Base-by-base conservation (phyloP, 495 filamentous ascomycete species). In the Penicillium antarcticum region DNA sequence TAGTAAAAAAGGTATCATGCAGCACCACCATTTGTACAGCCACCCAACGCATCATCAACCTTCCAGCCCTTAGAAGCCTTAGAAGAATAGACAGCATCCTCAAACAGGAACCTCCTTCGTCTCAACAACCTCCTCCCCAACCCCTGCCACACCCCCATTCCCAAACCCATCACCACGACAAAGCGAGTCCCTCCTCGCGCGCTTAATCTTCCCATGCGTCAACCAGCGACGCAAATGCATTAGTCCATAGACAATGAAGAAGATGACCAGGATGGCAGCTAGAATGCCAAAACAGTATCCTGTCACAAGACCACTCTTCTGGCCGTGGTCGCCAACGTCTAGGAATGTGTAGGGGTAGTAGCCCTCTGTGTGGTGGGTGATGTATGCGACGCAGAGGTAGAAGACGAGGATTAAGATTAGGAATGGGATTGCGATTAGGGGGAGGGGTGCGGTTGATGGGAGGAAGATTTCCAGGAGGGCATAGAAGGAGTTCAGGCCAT, bases 261-360 rank as follows among this genome's bases (percentile, higher is more conserved):
- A 92, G 4, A 92, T 65, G 1, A 92, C 57, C 12, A 84, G 56
- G n/a, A 80, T 77, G 3, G 72, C 87, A 1, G 74, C 76, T 13
- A 83, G 71, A 46, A 95, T 88, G 1, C 80, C 62, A 61, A 79
- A 69, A 61, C 79, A 70, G 66, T 84, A 67, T 46, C 70, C 64
- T 42, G 75, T 57, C 56, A 82, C 72, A 11, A 52, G 38, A 29
- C 69, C 62, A 60, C 72, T 65, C 60, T 74, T 57, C 66, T 78
- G 68, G 32, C 68, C 58, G 57, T 72, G 48, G 62, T 69, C 65
- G 45, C 68, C 57, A 0, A 80, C 77, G 63, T 95, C 74, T 0
- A 94, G 73, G 72, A 95, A 95, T 40, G 55, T 53, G 65, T 95
- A 95, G 0, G 86, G 75, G 62, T 89, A 95, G 58, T 86, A 91